Base-by-base conservation (phyloP, 768 basidiomycete species). In the Lactifluus pinguis region DNA sequence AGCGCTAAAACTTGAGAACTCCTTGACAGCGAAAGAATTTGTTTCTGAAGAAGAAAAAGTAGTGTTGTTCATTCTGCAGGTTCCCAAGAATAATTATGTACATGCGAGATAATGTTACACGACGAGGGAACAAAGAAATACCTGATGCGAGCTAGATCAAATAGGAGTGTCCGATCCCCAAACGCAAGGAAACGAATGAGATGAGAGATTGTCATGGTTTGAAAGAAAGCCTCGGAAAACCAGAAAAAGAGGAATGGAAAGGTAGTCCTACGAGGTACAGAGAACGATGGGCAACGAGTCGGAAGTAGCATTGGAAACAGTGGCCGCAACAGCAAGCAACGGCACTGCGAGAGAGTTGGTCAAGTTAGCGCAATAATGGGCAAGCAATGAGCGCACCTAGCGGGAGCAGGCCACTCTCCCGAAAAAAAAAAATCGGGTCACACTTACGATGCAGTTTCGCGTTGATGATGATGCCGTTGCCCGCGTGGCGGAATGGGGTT, bases 401-500 rank as follows among this genome's bases (percentile, higher is more conserved):
- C 25, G 25, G 25, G 25, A 25, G n/a, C 17, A 11, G 19, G 8
- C 32, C 42, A 15, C 32, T 2, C 19, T 19, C 21, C 10, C 3
- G 3, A 9, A 38, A 38, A 38, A 7, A 21, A 49, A 41, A 5
- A 39, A 53, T 30, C 19, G 45, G 14, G 19, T 2, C 41, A 56
- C 25, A 32, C 38, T 55, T 36, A 61, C 21, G 44, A 48, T 3
- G 25, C 44, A 2, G 49, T 56, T 39, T 61, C 60, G 19, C 49
- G 60, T 47, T 50, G 49, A 13, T 57, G 25, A 25, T 34, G 51
- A 25, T 61, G 55, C 38, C 60, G 55, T 15, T 61, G 49, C 29
- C 60, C 60, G 8, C 63, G 54, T 32, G 63, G 50, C 15, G 63
- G 82, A 39, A 73, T 66, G 0, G 76, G 67, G 30, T 74, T 71